Base-by-base conservation (phyloP, 305 asterid species). In the Fraxinus sp. region DNA sequence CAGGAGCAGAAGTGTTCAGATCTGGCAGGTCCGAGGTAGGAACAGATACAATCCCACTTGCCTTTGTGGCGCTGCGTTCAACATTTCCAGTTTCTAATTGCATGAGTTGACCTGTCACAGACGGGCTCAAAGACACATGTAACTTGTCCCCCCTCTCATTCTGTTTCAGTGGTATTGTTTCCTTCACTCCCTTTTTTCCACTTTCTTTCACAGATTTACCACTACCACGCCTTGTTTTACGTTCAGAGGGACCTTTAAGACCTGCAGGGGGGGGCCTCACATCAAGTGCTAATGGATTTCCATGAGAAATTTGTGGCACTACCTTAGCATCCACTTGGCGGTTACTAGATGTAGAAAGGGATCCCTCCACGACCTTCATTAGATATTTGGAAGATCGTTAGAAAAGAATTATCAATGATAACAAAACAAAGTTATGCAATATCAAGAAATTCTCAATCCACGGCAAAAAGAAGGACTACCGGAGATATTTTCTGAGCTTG, bases 11-110 rank as follows among this genome's bases (percentile, higher is more conserved):
- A 46, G 94, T 86, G 88, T 95, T 95, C 84, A 92, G 91, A 93
- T 95, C 98, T 81, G 98, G 98, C 85, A 95, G 84, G 84, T 88
- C 86, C 77, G 97, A 91, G 64, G 90, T 85, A 77, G 98, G 87
- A 78, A 85, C 83, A 79, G 98, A 83, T 82, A 88, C 87, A 86
- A 86, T 83, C 26, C 89, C 92, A 78, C 87, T 89, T 64, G 91
- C 83, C 85, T 89, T 95, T 79, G 88, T 83, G 72, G 79, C 86
- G 57, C 89, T 85, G 36, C 82, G 79, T 62, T 81, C 90, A 59
- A 74, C 77, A 75, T 26, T 86, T 75, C 89, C 86, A 41, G 79
- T 79, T 77, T 92, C 95, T 84, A 92, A 85, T 81, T 88, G 89
- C 91, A 88, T 49, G 74, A 90, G 87, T 81, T 89, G 95, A 80